Base-by-base conservation (phyloP, 345 rosid species). In the Leavenworthia alabamica region DNA sequence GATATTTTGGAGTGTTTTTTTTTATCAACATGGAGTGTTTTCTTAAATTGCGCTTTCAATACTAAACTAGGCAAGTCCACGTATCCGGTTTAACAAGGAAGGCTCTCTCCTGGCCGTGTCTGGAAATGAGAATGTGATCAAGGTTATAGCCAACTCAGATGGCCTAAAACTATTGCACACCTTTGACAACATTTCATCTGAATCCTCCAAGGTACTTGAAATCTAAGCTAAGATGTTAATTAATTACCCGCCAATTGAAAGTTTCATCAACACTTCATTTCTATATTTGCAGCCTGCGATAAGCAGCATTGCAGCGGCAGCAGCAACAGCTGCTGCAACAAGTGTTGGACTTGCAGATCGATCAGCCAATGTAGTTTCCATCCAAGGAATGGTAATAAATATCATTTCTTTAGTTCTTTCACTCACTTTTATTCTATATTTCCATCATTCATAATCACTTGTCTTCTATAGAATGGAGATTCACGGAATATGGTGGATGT, bases 61-160 rank as follows among this genome's bases (percentile, higher is more conserved):
- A 64, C 37, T 53, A 68, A 68, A 76, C 43, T 42, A 85, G 95
- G 88, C 86, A 44, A 82, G 85, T 67, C 93, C 96, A 0, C 82
- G 88, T 22, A 79, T 88, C 69, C 82, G 96, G 71, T 88, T 88
- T 72, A 88, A 83, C 78, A 88, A 82, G 76, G 96, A 85, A 70
- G 93, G 96, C 46, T 73, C 81, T 62, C 88, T 88, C 54, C 71
- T 88, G 77, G 96, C 96, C 58, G 96, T 88, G 65, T 88, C 96
- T 59, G 58, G 85, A 29, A 85, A 75, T 70, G 93, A 88, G 6
- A 88, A 88, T 78, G 90, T 84, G 60, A 85, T 88, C 39, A 88
- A 88, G 77, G 75, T 88, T 75, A 67, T 88, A 75, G 85, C 85
- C 16, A 88, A 86, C 71, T 64, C 90, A 31, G 96, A 88, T 77